Evolutionary conservation across 2,329 filamentous ascomycete genomes (phyloP).

Genomic region (Fusarium abutilonis): DNA sequence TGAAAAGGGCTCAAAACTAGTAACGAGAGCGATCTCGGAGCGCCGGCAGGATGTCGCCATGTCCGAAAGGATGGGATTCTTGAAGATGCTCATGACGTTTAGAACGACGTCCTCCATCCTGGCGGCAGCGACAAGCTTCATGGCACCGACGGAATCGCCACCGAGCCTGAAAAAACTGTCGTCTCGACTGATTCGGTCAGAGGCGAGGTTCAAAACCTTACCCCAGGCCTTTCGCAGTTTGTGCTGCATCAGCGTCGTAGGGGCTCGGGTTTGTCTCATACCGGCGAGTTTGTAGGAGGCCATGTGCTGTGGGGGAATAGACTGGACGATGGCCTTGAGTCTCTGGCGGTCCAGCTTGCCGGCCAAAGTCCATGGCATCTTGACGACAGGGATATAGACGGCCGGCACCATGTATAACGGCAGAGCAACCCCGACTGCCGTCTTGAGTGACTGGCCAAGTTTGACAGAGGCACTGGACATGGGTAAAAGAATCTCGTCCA

Average conservation of each 20-base stretch:
- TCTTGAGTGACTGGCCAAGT: conserved; percentile 25
- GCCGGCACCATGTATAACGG: conserved; percentile 56
- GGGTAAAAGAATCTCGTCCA: conserved; percentile 2
- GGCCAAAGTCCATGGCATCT: conserved; percentile 55
- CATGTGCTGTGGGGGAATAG: conserved; percentile 15
- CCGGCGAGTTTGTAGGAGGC: conserved; percentile 29
- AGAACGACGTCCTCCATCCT: conserved; percentile 28
- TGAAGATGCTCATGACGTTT: conserved; percentile 29
- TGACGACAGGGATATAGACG: conserved; percentile 52
- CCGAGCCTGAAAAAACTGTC: conserved; percentile 59
- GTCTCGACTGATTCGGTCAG: not conserved
- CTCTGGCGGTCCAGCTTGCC: conserved; percentile 58
- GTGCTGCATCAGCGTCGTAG: conserved; percentile 50
- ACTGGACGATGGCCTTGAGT: conserved; percentile 38
- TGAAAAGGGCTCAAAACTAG: conserved; percentile 2
- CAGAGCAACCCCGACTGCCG: conserved; percentile 5
- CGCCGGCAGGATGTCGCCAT: conserved; percentile 18
- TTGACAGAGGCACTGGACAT: conserved; percentile 17
- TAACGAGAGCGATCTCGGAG: not conserved
- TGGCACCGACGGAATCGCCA: conserved; percentile 48
- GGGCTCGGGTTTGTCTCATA: conserved; percentile 43
- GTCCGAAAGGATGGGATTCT: conserved; percentile 19
- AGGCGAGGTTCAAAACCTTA: not conserved
- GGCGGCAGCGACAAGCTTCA: conserved; percentile 38
- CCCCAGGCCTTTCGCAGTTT: conserved; percentile 44